Base-by-base conservation (phyloP, 805 yeast genomes). In the Schizosaccharomyces cryophilus region DNA sequence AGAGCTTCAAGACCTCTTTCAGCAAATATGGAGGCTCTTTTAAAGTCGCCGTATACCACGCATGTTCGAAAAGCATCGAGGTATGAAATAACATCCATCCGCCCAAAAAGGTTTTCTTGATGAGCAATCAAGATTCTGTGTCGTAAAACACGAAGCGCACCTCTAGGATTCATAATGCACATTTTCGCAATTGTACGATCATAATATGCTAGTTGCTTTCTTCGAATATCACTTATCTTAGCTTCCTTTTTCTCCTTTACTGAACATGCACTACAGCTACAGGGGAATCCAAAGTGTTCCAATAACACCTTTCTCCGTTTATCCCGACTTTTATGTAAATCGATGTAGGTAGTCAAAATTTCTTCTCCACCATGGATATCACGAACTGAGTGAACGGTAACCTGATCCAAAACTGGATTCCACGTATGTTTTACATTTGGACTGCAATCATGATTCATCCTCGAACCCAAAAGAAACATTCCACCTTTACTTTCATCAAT, bases 391-490 rank as follows among this genome's bases (percentile, higher is more conserved):
- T 51, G 56, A 13, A 51, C 56, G 9, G 56, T 51, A 24, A 51
- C 56, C n/a, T 29, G 35, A 29, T 51, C 56, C 19, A 51, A 9
- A 6, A 5, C 24, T 19, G 30, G 17, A 51, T 51, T 51, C 56
- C 56, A 51, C 3, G 56, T 51, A 51, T 51, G 56, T 29, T 51
- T 51, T 5, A 51, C 56, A 11, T 51, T 51, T 19, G 56, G 56
- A 51, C 56, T 51, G 31, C 56, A 51, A 51, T 51, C 56, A 29
- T 51, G 56, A 51, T 51, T 51, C 56, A 51, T 51, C 19, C 56
- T 21, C 9, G 56, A 51, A 51, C 56, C 56, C 9, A 51, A 29
- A 9, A 51, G 26, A 51, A 51, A 51, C 56, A 51, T 21, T 24
- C 56, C 56, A 5, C 56, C 56, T 29, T 51, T 21, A 5, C 19